phyloP scores from a whole-genome alignment of 768 basidiomycete species.

The Trametes villosa region DNA sequence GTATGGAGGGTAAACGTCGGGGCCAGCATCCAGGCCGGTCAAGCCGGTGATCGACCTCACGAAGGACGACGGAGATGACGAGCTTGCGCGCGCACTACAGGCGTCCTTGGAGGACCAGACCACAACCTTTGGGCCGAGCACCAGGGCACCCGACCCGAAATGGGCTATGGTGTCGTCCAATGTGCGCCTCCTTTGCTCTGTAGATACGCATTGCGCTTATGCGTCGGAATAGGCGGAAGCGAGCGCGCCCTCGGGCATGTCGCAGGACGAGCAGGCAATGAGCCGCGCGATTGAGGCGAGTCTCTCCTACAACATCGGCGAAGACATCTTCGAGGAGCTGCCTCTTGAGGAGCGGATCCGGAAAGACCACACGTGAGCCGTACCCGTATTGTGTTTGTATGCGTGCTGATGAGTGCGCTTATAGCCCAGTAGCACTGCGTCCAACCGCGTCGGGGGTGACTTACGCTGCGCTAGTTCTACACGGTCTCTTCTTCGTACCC shows the following conservation, averaged over 20 bases:
- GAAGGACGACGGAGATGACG: slow-evolving; percentile 53
- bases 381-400: not conserved
- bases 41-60: slow-evolving; percentile 61
- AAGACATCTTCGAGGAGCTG: slow-evolving; percentile 54
- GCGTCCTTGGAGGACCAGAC: slow-evolving; percentile 53
- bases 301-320: slow-evolving; percentile 46
- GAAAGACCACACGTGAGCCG: slow-evolving; percentile 58
- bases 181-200: slow-evolving; percentile 41
- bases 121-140: slow-evolving; percentile 59
- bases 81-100: slow-evolving; percentile 55
- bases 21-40: slow-evolving; percentile 37
- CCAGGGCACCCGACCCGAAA: slow-evolving; percentile 63
- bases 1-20: not conserved
- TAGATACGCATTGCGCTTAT: not conserved
- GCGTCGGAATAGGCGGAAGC: slow-evolving; percentile 37
- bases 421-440: slow-evolving; percentile 74
- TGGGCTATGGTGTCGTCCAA: slow-evolving; percentile 76
- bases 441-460: slow-evolving; percentile 53
- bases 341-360: slow-evolving; percentile 57
- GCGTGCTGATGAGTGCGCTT: not conserved
- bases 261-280: slow-evolving; percentile 63
- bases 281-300: slow-evolving; percentile 76
- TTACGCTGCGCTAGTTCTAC: slow-evolving; percentile 66
- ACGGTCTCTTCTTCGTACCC: slow-evolving; percentile 70
- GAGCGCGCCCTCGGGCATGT: slow-evolving; percentile 36